Conservation (phyloP, 2,329 filamentous ascomycete genomes). For the Aquanectria penicillioides region DNA sequence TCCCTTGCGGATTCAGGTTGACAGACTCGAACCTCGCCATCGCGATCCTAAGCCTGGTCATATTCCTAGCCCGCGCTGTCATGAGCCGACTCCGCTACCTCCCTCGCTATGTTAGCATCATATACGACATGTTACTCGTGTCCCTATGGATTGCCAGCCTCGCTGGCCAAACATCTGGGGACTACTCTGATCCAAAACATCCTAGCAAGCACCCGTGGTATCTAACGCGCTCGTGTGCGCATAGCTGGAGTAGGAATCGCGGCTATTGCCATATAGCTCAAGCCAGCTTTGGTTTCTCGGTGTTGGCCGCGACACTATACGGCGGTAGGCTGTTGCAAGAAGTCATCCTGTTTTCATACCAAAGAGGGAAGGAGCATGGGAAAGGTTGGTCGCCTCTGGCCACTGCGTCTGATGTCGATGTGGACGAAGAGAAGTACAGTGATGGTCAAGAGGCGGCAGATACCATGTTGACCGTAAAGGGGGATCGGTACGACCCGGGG, state of each 20-base stretch:
- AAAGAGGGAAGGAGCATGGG: conserved; percentile 18
- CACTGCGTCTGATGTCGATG: not conserved
- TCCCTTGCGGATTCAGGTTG: too few relatives aligned
- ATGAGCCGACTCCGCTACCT: conserved; percentile 38
- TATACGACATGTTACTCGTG: conserved; percentile 44
- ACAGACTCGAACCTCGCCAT: conserved; percentile 43
- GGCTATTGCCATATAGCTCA: conserved; percentile 36
- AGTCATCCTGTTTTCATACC: conserved; percentile 18
- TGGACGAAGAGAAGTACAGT: conserved; percentile 17
- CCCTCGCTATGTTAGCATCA: conserved; percentile 33
- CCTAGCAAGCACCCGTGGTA: conserved; percentile 41
- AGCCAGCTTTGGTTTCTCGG: conserved; percentile 33
- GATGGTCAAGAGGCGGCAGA: conserved; percentile 9
- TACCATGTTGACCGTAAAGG: not conserved
- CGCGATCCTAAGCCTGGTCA: conserved; percentile 42
- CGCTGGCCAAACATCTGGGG: conserved; percentile 34
- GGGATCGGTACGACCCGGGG: conserved; percentile 21
- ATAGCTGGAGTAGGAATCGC: conserved; percentile 23
- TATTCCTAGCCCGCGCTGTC: conserved; percentile 38
- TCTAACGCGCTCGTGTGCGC: conserved; percentile 34
- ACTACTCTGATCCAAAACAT: conserved; percentile 38
- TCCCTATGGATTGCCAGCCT: conserved; percentile 42
- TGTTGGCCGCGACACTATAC: conserved; percentile 33
- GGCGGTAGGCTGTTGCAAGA: conserved; percentile 25
- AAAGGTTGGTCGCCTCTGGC: not conserved